Conservation (phyloP, 441 rosid genomes). For the Erodium trifolium region DNA sequence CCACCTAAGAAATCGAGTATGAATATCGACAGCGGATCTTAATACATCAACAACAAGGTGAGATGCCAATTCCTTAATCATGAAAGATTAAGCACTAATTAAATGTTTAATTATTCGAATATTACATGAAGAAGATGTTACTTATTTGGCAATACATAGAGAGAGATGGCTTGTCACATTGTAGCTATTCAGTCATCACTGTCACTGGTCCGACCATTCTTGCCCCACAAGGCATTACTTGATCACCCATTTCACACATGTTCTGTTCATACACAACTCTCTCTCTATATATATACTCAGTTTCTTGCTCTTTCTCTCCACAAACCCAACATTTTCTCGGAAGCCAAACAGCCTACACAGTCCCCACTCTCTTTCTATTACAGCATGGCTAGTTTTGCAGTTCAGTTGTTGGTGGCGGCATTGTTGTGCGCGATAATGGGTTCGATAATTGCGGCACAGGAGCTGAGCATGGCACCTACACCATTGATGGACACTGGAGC, state of each 20-base stretch:
- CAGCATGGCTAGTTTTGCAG: constrained; percentile 18
- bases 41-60: not conserved
- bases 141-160: not conserved
- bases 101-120: not conserved
- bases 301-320: not conserved
- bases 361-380: not conserved
- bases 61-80: not conserved
- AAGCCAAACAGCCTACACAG: not conserved
- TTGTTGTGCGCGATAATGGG: constrained; percentile 2
- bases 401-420: constrained; percentile 15
- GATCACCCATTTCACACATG: not conserved
- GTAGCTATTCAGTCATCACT: not conserved
- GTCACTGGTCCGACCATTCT: constrained; percentile 4
- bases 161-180: not conserved
- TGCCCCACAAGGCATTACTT: not conserved
- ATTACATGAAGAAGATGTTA: not conserved
- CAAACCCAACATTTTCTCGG: not conserved
- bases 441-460: constrained; percentile 25
- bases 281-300: constrained; percentile 14
- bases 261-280: too few relatives aligned
- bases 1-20: not conserved
- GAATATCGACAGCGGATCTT: not conserved
- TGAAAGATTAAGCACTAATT: not conserved
- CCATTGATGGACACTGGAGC: constrained; percentile 38
- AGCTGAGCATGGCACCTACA: constrained; percentile 21